These are phyloP conservation scores for Globisporangium irregulare DNA, from an alignment of 352 stramenopile genomes.

Conservation along the genomic window DNA sequence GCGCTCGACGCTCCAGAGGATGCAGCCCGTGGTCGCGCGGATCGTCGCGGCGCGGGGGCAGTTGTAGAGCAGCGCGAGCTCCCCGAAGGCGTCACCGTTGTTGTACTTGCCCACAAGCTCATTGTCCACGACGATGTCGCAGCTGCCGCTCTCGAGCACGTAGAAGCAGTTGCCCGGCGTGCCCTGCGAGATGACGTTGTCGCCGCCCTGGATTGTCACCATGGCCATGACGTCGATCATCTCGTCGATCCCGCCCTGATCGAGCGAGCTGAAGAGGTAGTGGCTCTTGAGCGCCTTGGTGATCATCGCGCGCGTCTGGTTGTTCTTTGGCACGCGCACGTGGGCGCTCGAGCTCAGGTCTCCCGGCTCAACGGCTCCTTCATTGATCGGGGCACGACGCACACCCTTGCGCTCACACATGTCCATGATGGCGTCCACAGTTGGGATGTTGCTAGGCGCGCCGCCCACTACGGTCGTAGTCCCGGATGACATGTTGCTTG, in stretches of 20 bases:
- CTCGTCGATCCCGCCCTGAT: conserved; percentile 70
- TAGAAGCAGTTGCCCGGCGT: conserved; percentile 91
- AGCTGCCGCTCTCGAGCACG: conserved; percentile 89
- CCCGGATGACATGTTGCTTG: conserved; percentile 29
- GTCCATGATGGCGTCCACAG: conserved; percentile 34
- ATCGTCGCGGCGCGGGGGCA: conserved; percentile 94
- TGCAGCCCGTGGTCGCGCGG: conserved; percentile 74
- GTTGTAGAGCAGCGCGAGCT: conserved; percentile 97
- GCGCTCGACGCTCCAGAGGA: conserved; percentile 94
- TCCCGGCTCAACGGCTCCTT: conserved; percentile 65
- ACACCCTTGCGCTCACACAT: conserved; percentile 59
- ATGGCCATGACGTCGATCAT: conserved; percentile 86
- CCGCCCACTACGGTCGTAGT: conserved; percentile 30
- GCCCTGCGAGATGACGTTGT: conserved; percentile 82
- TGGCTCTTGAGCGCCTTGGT: conserved; percentile 76
- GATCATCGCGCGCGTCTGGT: conserved; percentile 71
- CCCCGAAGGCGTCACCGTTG: conserved; percentile 90
- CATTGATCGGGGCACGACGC: conserved; percentile 76
- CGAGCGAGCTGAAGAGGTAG: conserved; percentile 81
- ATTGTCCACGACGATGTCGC: conserved; percentile 82
- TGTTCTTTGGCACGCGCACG: conserved; percentile 69
- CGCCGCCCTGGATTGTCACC: conserved; percentile 55
- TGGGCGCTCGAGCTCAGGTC: conserved; percentile 45
- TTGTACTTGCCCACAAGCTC: conserved; percentile 78
- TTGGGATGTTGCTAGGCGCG: conserved; percentile 10